Evolutionary conservation across 192 early-diverging fungal species (phyloP), one percentile per base, ranked within the genome.

Genomic region (Irineochytrium annulatum): DNA sequence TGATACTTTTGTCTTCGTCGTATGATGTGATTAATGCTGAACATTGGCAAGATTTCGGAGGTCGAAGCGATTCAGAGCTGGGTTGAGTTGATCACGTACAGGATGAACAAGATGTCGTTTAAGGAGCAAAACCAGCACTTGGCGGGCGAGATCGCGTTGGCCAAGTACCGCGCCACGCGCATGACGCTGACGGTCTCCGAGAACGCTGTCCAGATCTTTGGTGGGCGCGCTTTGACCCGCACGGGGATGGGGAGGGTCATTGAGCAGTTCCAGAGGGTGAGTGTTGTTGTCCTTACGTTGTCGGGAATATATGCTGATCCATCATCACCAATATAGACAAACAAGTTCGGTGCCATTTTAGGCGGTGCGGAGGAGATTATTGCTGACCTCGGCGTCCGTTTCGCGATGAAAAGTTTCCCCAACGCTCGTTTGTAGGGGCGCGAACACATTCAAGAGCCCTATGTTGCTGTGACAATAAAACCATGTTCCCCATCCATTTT

Each of bases 121-220:
- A 70, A 64, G n/a, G 83, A 87, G 45, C 83, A 86, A 53, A 68
- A 74, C 29, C 49, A 71, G 1, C 75, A 84, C 37, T 64, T 88
- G 17, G 87, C 85, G 35, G 87, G 87, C 6, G 83, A 81, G 34
- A 72, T 88, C 65, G 86, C 79, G 29, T 68, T 88, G 29, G 66
- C 78, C 52, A 88, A 86, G 68, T 49, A 22, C 17, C 13, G 26
- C 6, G 46, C 52, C 63, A 88, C 87, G 17, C 67, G 87, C 32
- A 73, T 84, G 37, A 71, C 79, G 2, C 74, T 81, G 32, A 34
- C 77, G 35, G 84, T 88, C 8, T 69, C 79, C 22, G 87, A 88
- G 43, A 76, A 87, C 43, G 77, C 85, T 20, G 77, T 77, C 19
- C 87, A 88, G 69, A 87, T 88, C 70, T 87, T 88, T 72, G 87